A percentile compares a stretch with the other conserved stretches of the same genome.
phyloP scores from a whole-genome alignment of 306 rosid genomes.

The Lupinus albus region DNA sequence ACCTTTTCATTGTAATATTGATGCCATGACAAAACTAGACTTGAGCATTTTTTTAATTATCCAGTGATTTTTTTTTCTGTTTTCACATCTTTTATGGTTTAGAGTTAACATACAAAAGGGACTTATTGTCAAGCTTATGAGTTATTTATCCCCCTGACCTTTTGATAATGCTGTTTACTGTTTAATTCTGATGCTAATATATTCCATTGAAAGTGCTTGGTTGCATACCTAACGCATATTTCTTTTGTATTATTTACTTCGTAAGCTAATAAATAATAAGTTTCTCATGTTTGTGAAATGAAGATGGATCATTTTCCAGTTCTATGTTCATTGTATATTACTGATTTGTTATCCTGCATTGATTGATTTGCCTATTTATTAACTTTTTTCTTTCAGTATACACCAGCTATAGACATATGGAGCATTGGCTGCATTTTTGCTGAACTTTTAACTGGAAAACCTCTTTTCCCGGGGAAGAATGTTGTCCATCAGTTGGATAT shows the following conservation, averaged over 20 bases:
- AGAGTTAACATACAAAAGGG: background rate
- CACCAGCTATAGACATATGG: constrained; percentile 99
- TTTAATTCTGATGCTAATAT: background rate
- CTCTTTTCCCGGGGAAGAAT: constrained; percentile 93
- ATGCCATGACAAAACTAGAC: background rate
- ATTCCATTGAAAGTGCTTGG: constrained; percentile 11
- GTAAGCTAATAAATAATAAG: background rate
- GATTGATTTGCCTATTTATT: constrained; percentile 21
- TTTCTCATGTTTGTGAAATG: constrained; percentile 11
- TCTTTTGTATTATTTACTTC: background rate
- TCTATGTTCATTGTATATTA: background rate
- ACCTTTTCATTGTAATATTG: background rate
- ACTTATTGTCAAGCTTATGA: background rate
- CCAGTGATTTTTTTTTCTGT: background rate
- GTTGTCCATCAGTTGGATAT: constrained; percentile 88
- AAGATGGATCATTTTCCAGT: background rate
- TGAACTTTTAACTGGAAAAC: constrained; percentile 95
- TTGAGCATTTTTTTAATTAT: no score
- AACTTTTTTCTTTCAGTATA: constrained; percentile 61
- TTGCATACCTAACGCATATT: background rate
- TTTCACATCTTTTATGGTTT: background rate
- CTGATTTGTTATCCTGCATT: background rate
- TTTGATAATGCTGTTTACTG: background rate
- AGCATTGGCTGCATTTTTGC: constrained; percentile 99
- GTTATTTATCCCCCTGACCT: background rate